phyloP scores from a whole-genome alignment of 176 grass and related monocot species.

The Puccinellia tenuiflora region DNA sequence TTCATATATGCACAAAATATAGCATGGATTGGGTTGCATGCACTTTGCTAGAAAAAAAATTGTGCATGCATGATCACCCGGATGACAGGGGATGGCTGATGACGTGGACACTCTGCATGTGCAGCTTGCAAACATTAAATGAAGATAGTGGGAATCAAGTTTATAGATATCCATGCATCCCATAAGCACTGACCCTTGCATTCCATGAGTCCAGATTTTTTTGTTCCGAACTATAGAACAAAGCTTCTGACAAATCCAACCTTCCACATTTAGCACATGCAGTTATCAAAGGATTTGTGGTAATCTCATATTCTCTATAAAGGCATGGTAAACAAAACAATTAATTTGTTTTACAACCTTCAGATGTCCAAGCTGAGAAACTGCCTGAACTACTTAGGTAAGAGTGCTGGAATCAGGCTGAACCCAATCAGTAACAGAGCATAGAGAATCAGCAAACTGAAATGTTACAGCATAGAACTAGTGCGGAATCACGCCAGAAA shows the following conservation, averaged over 20 bases:
- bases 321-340: conserved; percentile 37
- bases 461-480: neutral
- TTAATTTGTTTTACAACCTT: conserved; percentile 51
- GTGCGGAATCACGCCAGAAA: neutral
- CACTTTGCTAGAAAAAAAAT: too few species aligned
- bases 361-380: conserved; percentile 49
- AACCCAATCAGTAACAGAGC: neutral
- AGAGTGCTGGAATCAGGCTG: conserved; percentile 40
- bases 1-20: too few species aligned
- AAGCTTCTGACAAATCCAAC: conserved; percentile 37
- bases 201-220: conserved; percentile 52
- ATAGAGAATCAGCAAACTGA: neutral
- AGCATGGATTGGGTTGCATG: too few species aligned
- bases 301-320: conserved; percentile 33
- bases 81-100: too few species aligned
- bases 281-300: conserved; percentile 48
- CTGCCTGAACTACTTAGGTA: conserved; percentile 39
- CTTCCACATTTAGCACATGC: conserved; percentile 59
- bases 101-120: too few species aligned
- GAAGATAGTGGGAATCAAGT: too few species aligned
- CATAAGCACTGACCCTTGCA: conserved; percentile 56
- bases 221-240: conserved; percentile 36
- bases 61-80: too few species aligned
- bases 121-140: too few species aligned
- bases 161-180: conserved; percentile 46